Percentiles rank a stretch among this genome's conserved stretches.
These are phyloP conservation scores for Fimicolochytrium jonesii DNA, from an alignment of 192 early-diverging fungal species.

Conservation along the genomic window DNA sequence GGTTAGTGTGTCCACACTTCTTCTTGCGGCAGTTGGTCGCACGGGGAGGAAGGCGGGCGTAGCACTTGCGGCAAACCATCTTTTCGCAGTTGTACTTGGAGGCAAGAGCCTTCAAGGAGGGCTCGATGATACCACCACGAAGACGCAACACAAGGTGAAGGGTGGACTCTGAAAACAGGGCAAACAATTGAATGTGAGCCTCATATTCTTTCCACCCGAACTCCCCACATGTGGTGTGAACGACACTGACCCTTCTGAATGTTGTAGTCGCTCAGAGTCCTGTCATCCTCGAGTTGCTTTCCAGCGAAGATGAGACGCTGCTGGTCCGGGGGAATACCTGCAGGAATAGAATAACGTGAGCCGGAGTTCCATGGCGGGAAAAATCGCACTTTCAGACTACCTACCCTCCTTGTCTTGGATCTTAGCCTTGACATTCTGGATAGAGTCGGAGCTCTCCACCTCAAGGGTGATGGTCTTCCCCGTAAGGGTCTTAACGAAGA, in stretches of 20 bases:
- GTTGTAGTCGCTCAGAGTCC: constrained; percentile 98
- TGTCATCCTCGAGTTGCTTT: constrained; percentile 99
- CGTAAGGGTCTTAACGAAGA: constrained; percentile 88
- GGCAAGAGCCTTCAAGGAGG: constrained; percentile 95
- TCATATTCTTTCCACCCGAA: no score
- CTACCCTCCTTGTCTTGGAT: constrained; percentile 98
- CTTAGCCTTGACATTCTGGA: constrained; percentile 91
- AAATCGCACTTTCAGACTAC: no score
- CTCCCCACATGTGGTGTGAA: no score
- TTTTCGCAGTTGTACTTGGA: constrained; percentile 99
- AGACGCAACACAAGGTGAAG: constrained; percentile 95
- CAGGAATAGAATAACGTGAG: no score
- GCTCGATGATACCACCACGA: constrained; percentile 97
- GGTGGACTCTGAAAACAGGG: constrained; percentile 67
- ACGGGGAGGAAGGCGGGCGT: constrained; percentile 97
- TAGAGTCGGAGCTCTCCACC: constrained; percentile 76
- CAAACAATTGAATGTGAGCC: background rate
- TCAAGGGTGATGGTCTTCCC: constrained; percentile 98
- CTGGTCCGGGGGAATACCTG: constrained; percentile 98
- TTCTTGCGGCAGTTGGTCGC: constrained; percentile 99
- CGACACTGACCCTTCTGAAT: constrained; percentile 80
- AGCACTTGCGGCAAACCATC: constrained; percentile 99
- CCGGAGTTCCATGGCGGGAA: no score
- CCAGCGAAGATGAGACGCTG: constrained; percentile 99
- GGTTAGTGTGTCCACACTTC: constrained; percentile 99